Percentiles rank a stretch among this genome's conserved stretches.
Conservation (phyloP, 2,329 filamentous ascomycete species). For the Ophiocordyceps robertsii region DNA sequence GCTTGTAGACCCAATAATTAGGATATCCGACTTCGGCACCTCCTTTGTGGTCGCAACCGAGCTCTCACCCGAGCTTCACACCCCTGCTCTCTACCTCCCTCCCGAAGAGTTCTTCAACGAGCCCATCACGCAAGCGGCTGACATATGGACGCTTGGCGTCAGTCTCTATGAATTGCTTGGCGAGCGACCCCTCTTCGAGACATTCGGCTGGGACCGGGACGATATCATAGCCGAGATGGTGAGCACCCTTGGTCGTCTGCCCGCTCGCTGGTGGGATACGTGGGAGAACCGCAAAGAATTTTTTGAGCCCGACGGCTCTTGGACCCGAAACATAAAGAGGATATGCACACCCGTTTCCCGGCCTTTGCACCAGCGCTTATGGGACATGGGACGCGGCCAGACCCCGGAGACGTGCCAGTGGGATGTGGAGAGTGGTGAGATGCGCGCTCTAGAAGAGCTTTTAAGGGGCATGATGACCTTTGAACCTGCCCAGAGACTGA, state of each 20-base stretch:
- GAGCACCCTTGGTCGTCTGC: conserved; percentile 8
- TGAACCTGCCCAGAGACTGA: conserved; percentile 1
- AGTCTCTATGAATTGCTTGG: conserved; percentile 10
- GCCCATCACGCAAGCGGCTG: conserved; percentile 8
- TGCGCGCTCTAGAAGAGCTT: conserved; percentile 3
- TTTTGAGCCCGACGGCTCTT: conserved; percentile 5
- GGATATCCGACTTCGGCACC: conserved; percentile 9
- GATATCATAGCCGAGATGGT: conserved; percentile 9
- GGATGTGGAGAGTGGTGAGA: conserved; percentile 4
- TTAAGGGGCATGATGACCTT: conserved; percentile 4
- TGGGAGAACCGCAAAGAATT: conserved; percentile 8
- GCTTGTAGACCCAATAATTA: conserved; percentile 1
- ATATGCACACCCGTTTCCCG: conserved; percentile 5
- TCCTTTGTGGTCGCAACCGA: conserved; percentile 7
- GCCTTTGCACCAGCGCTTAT: conserved; percentile 6
- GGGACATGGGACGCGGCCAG: conserved; percentile 5
- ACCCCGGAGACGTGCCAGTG: conserved; percentile 5
- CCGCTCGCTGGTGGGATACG: conserved; percentile 8
- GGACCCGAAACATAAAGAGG: neutral
- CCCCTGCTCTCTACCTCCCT: conserved; percentile 9
- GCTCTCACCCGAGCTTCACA: conserved; percentile 5
- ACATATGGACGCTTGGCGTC: conserved; percentile 11
- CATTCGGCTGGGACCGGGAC: conserved; percentile 7
- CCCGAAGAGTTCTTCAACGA: conserved; percentile 10
- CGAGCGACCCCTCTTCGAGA: conserved; percentile 9